Conservation (phyloP, 805 yeast genomes). For the Starmerella powellii region DNA sequence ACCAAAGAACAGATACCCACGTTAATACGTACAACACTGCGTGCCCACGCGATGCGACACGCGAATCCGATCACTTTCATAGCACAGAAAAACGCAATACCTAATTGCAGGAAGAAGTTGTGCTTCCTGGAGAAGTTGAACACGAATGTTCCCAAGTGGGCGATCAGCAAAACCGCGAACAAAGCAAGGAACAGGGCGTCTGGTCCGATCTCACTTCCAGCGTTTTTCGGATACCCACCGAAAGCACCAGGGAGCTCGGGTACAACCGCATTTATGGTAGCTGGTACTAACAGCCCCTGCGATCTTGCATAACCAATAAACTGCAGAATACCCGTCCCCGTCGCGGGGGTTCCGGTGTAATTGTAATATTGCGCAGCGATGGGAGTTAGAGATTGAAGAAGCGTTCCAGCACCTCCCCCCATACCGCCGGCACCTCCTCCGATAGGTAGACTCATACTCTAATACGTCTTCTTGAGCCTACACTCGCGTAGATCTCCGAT, state of each 20-base stretch:
- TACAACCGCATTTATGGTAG: slow-evolving; percentile 17
- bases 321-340: slow-evolving; percentile 26
- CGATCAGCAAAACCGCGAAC: slow-evolving; percentile 38
- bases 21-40: slow-evolving; percentile 36
- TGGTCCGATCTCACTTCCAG: slow-evolving; percentile 44
- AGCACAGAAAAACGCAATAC: slow-evolving; percentile 42
- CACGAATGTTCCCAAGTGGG: slow-evolving; percentile 38
- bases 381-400: slow-evolving; percentile 16
- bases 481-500: too few species aligned
- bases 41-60: slow-evolving; percentile 47
- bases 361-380: slow-evolving; percentile 14
- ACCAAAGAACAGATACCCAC: slow-evolving; percentile 48
- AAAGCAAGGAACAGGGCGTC: slow-evolving; percentile 44
- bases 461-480: too few species aligned
- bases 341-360: slow-evolving; percentile 19
- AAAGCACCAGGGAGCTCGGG: slow-evolving; percentile 33
- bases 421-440: neutral
- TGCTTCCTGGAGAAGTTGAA: slow-evolving; percentile 46
- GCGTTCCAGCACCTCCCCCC: slow-evolving; percentile 6
- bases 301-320: slow-evolving; percentile 17
- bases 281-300: slow-evolving; percentile 15
- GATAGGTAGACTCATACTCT: neutral
- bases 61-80: slow-evolving; percentile 49
- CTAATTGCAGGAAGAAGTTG: slow-evolving; percentile 43
- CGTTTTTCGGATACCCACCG: slow-evolving; percentile 40